Evolutionary conservation across 2,329 filamentous ascomycete species (phyloP).

Genomic region (Lomentospora prolificans): DNA sequence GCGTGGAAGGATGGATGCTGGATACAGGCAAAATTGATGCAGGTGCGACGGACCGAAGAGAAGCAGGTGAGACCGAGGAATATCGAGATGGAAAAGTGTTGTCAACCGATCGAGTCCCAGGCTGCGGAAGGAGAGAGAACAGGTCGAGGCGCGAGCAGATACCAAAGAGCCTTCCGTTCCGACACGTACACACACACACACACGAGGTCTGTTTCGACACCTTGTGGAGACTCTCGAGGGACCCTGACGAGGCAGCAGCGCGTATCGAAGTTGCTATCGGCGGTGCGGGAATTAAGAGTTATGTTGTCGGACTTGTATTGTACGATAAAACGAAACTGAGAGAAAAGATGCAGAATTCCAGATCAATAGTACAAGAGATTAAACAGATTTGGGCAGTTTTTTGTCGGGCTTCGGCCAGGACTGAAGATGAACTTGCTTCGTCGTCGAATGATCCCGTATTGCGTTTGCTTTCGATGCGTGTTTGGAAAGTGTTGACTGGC

Average conservation of each 20-base stretch:
- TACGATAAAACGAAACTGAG: conserved; percentile 18
- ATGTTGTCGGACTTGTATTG: conserved; percentile 3
- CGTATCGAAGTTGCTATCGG: conserved; percentile 1
- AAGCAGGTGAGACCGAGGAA: neutral
- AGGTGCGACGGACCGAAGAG: neutral
- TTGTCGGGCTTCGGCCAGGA: conserved; percentile 6
- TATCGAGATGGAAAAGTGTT: neutral
- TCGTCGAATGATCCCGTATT: conserved; percentile 4
- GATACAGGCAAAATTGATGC: neutral
- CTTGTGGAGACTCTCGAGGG: neutral
- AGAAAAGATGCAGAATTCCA: conserved; percentile 17
- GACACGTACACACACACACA: conserved; percentile 2
- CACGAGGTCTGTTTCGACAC: neutral
- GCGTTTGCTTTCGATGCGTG: neutral
- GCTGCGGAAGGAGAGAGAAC: no score
- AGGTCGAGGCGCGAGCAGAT: neutral
- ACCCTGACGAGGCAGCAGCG: neutral
- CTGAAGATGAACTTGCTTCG: conserved; percentile 8
- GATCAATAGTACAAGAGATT: conserved; percentile 7
- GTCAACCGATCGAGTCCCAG: neutral
- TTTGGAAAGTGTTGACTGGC: neutral
- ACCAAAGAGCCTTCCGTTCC: conserved; percentile 2
- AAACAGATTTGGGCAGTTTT: neutral
- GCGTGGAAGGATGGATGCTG: neutral
- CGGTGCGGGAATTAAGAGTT: conserved; percentile 7